phyloP scores from a whole-genome alignment of 805 yeast species.

The Cephaloascus fragrans region DNA sequence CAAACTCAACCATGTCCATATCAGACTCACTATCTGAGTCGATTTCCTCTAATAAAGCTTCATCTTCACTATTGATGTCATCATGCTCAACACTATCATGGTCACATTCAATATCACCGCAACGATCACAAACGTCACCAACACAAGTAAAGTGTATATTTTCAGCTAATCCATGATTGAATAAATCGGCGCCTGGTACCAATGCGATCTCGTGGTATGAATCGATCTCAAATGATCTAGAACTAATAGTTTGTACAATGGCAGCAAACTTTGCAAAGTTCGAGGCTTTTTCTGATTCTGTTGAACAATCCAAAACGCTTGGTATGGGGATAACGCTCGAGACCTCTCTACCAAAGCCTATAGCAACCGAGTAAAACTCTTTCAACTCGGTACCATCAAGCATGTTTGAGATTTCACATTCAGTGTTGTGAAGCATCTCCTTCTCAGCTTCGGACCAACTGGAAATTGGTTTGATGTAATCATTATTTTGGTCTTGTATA shows the following conservation, averaged over 20 bases:
- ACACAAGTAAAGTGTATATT: conserved; percentile 52
- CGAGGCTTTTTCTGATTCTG: conserved; percentile 4
- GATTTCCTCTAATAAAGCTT: conserved; percentile 5
- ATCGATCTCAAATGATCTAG: conserved; percentile 80
- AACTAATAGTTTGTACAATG: conserved; percentile 50
- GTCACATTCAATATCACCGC: conserved; percentile 25
- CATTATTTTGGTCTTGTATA: conserved; percentile 15
- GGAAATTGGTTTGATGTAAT: conserved; percentile 45
- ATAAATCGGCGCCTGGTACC: conserved; percentile 88
- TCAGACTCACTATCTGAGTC: conserved; percentile 8
- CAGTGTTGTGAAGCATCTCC: conserved; percentile 45
- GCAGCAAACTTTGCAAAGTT: conserved; percentile 42
- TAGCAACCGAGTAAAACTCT: conserved; percentile 26
- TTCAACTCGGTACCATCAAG: conserved; percentile 36
- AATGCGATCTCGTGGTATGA: conserved; percentile 61
- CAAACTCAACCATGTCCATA: conserved; percentile 7
- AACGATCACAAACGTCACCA: conserved; percentile 15
- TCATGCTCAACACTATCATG: conserved; percentile 13
- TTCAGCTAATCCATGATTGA: conserved; percentile 61
- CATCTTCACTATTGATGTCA: conserved; percentile 8
- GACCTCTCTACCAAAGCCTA: conserved; percentile 27
- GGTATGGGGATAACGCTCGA: conserved; percentile 23
- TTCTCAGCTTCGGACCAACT: conserved; percentile 52
- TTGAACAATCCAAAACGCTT: conserved; percentile 18
- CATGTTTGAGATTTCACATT: conserved; percentile 50